Evolutionary conservation across 2,329 filamentous ascomycete species (phyloP).

Genomic region (Fusarium algeriense): DNA sequence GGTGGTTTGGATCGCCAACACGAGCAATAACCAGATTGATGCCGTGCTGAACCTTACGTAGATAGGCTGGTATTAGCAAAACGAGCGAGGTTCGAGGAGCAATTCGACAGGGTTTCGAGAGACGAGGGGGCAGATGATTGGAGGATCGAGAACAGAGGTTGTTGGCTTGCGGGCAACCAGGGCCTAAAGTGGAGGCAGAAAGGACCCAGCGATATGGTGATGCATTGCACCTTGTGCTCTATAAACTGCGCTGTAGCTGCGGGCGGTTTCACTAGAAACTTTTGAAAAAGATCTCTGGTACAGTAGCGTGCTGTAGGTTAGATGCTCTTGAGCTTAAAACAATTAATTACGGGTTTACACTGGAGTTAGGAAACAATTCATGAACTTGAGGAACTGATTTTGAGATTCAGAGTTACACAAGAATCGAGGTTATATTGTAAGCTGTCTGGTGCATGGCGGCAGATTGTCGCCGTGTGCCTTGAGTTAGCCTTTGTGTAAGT

Average conservation of each 20-base stretch:
- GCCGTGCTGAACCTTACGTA: constrained; percentile 17
- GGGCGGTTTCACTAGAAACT: constrained; percentile 1
- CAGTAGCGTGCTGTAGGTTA: constrained; percentile 8
- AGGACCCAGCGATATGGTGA: constrained; percentile 34
- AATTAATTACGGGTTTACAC: background rate
- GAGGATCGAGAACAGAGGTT: constrained; percentile 39
- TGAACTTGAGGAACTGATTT: background rate
- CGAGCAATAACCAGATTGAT: constrained; percentile 36
- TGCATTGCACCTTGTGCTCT: constrained; percentile 23
- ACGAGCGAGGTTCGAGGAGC: constrained; percentile 44
- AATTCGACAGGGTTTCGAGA: constrained; percentile 43
- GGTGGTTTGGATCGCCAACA: constrained; percentile 20
- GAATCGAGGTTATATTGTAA: background rate
- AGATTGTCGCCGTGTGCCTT: background rate
- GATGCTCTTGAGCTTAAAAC: background rate
- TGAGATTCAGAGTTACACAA: background rate
- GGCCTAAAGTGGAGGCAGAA: constrained; percentile 33
- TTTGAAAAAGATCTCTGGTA: background rate
- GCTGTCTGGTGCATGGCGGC: background rate
- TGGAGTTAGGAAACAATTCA: background rate
- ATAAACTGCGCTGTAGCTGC: constrained; percentile 19
- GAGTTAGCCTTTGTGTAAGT: too few species aligned
- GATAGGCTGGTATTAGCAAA: constrained; percentile 37
- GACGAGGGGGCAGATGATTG: constrained; percentile 42
- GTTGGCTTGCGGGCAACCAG: constrained; percentile 36